Conservation (phyloP, 345 rosid species). For the Iberis pinnata region DNA sequence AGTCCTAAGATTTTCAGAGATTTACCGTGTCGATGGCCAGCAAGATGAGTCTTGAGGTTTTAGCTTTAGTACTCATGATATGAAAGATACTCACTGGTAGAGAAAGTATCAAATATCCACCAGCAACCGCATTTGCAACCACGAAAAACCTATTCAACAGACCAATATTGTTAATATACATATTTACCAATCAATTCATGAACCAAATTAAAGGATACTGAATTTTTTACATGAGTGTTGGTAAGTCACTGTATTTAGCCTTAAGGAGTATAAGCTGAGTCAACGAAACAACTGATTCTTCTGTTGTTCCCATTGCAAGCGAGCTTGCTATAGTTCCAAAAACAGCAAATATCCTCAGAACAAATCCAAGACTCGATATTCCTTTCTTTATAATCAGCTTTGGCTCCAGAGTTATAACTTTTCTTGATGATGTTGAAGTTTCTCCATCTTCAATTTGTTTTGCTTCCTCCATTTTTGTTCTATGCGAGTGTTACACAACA, state of each 20-base stretch:
- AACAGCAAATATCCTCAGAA: slow-evolving; percentile 25
- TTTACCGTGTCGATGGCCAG: slow-evolving; percentile 51
- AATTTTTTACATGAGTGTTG: slow-evolving; percentile 26
- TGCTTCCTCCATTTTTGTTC: slow-evolving; percentile 27
- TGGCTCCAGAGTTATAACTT: slow-evolving; percentile 15
- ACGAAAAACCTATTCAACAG: slow-evolving; percentile 61
- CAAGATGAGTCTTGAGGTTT: slow-evolving; percentile 39
- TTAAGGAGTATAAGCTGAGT: slow-evolving; percentile 27
- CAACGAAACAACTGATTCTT: slow-evolving; percentile 29
- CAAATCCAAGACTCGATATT: slow-evolving; percentile 11
- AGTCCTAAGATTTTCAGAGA: no score
- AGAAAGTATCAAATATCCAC: slow-evolving; percentile 63
- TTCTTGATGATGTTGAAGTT: slow-evolving; percentile 21
- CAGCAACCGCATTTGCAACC: slow-evolving; percentile 48
- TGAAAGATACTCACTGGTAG: slow-evolving; percentile 51
- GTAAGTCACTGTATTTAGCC: slow-evolving; percentile 29
- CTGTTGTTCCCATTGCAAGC: slow-evolving; percentile 29
- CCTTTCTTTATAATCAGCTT: slow-evolving; percentile 2
- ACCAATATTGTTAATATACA: background rate
- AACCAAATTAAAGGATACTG: background rate
- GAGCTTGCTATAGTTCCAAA: slow-evolving; percentile 22
- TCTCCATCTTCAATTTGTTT: slow-evolving; percentile 24
- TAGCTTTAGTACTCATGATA: slow-evolving; percentile 32
- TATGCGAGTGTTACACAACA: slow-evolving; percentile 3
- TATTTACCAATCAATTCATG: background rate